Base-by-base conservation (phyloP, 2,329 filamentous ascomycete species). In the Aspergillus phoenicis region DNA sequence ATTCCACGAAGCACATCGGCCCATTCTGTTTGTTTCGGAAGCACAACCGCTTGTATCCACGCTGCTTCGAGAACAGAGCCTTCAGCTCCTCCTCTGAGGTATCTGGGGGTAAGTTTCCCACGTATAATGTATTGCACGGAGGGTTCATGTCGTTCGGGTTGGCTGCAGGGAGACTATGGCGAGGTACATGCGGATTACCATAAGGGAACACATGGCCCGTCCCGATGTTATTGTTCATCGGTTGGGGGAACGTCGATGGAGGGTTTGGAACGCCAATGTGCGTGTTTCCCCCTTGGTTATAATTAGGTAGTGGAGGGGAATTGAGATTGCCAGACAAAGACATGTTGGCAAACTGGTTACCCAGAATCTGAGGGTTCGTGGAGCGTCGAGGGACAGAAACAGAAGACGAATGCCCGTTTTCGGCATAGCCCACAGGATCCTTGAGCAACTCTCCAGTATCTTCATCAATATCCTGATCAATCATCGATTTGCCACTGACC, bases 1-100 rank as follows among this genome's bases (percentile, higher is more conserved):
- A 99, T 76, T 99, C 95, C 39, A 99, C 95, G 76, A 98, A 98
- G 74, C 95, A 98, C 93, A 98, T 98, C 2, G 94, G 94, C 0
- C 94, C 94, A 69, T 97, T 97, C 66, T 91, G 87, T 81, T 98
- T 98, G 57, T 93, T 96, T 36, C 94, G 87, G 82, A 97, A 97
- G 73, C 93, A 97, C 7, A 99, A 87, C 28, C 95, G 86, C 79
- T 96, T 98, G 81, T 97, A 99, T 3, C 95, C 95, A 52, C 93
- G 89, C 75, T 96, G 91, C 77, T 93, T 94, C 26, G 90, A 93
- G 73, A 99, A 99, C 72, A 97, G 85, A 22, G 90, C 87, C 78
- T 98, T 98, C 59, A 99, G 85, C 75, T 98, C 95, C 72, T 98
- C 94, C 72, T 99, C 95, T 0, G 91, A 94, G 0, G 93, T 96